A percentile compares a stretch with the other conserved stretches of the same genome.
Conservation (phyloP, 257 asterid genomes). For the Nicotiana otophora region DNA sequence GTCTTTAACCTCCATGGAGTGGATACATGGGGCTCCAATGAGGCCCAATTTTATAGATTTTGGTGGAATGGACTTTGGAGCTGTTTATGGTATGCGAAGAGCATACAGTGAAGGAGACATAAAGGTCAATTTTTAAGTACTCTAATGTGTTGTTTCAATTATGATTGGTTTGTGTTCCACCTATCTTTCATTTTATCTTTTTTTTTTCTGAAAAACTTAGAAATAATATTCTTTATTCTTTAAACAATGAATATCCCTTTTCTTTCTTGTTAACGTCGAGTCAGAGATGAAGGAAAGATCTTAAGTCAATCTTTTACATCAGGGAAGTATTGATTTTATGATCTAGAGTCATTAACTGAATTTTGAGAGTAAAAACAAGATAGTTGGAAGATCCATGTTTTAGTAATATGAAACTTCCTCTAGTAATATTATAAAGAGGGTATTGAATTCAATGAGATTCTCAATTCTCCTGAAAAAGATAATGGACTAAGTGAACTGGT, state of each 20-base stretch:
- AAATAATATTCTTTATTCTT: background rate
- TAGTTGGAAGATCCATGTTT: background rate
- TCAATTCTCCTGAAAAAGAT: background rate
- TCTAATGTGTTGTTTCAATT: slow-evolving; percentile 11
- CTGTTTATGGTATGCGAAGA: slow-evolving; percentile 76
- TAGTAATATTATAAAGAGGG: background rate
- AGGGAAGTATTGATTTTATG: background rate
- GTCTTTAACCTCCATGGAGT: slow-evolving; percentile 57
- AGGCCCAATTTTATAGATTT: slow-evolving; percentile 78
- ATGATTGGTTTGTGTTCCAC: background rate
- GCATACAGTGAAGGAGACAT: slow-evolving; percentile 93
- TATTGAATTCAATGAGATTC: background rate
- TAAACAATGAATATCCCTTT: background rate
- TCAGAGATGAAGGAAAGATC: background rate
- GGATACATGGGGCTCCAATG: slow-evolving; percentile 36
- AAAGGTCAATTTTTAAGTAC: slow-evolving; percentile 47
- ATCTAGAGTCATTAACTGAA: background rate
- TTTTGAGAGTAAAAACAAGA: background rate
- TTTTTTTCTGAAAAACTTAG: background rate
- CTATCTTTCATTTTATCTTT: background rate
- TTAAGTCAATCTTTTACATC: background rate
- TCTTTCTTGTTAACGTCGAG: background rate
- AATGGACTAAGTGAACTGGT: background rate
- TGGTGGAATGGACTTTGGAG: slow-evolving; percentile 58
- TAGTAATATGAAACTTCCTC: background rate